These are phyloP conservation scores for Fraxinus quadrangulata DNA, from an alignment of 257 asterid genomes.

Conservation along the genomic window DNA sequence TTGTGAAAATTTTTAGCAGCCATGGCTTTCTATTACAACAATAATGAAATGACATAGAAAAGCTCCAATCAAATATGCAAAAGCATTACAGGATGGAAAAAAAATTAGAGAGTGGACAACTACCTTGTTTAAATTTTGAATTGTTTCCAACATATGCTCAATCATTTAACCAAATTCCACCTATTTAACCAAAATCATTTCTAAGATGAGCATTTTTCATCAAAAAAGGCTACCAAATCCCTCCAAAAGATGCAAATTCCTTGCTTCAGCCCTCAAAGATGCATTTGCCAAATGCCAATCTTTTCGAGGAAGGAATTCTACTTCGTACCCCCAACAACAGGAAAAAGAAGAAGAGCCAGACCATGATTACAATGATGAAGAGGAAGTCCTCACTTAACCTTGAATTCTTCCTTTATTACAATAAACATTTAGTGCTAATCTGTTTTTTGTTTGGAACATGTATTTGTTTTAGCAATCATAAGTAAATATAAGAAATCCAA, in stretches of 20 bases:
- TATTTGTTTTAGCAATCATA: constrained; percentile 70
- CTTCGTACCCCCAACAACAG: constrained; percentile 20
- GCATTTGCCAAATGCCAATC: constrained; percentile 51
- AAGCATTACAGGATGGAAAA: constrained; percentile 4
- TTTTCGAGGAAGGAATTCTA: constrained; percentile 41
- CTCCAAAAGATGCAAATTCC: constrained; percentile 54
- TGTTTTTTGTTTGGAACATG: constrained; percentile 36
- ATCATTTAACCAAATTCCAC: no score
- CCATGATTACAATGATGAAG: constrained; percentile 55
- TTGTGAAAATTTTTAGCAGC: neutral
- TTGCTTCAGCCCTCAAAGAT: constrained; percentile 51
- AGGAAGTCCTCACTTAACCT: constrained; percentile 47
- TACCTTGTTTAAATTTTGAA: constrained; percentile 44
- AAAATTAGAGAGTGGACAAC: neutral
- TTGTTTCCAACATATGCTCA: constrained; percentile 80
- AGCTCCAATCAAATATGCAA: neutral
- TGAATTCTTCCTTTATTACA: neutral
- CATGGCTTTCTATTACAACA: constrained; percentile 12
- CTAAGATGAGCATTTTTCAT: constrained; percentile 46
- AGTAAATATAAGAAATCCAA: constrained; percentile 66
- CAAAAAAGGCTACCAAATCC: constrained; percentile 48
- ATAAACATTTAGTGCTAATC: constrained; percentile 10
- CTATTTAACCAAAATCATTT: constrained; percentile 9
- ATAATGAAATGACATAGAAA: neutral
- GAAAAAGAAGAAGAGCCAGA: constrained; percentile 33